Conservation (phyloP, 805 yeast genomes). For the Maudiozyma serrabonitensis region DNA sequence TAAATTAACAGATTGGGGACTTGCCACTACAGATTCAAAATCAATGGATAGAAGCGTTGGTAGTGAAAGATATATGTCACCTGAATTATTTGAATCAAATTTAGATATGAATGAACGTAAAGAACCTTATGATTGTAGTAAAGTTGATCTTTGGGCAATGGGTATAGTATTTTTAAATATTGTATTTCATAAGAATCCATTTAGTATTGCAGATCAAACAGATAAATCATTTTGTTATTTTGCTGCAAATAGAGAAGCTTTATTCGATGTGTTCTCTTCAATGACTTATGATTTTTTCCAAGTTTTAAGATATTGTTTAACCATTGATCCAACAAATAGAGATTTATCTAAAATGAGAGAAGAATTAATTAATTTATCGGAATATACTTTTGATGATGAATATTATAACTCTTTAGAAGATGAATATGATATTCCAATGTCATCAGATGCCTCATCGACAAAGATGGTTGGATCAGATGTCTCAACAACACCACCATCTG, state of each 20-base stretch:
- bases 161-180: slow-evolving; percentile 77
- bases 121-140: slow-evolving; percentile 63
- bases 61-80: slow-evolving; percentile 89
- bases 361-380: slow-evolving; percentile 51
- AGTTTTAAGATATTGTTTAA: slow-evolving; percentile 67
- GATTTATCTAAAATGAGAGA: slow-evolving; percentile 49
- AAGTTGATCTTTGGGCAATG: slow-evolving; percentile 82
- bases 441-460: slow-evolving; percentile 1
- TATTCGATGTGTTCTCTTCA: slow-evolving; percentile 84
- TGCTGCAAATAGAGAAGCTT: slow-evolving; percentile 77
- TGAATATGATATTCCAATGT: slow-evolving; percentile 29
- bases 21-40: slow-evolving; percentile 42
- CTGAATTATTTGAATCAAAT: slow-evolving; percentile 64
- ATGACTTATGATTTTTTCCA: slow-evolving; percentile 81
- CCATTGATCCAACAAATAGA: slow-evolving; percentile 82
- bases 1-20: slow-evolving; percentile 69
- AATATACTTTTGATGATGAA: slow-evolving; percentile 80
- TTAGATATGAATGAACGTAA: slow-evolving; percentile 31
- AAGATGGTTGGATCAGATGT: neutral
- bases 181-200: slow-evolving; percentile 84
- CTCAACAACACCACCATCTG: neutral
- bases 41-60: slow-evolving; percentile 80
- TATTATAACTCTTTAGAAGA: slow-evolving; percentile 33
- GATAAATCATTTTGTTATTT: slow-evolving; percentile 81
- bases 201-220: slow-evolving; percentile 65